Base-by-base conservation (phyloP, 768 basidiomycete species). In the Phylloporus scabripes region DNA sequence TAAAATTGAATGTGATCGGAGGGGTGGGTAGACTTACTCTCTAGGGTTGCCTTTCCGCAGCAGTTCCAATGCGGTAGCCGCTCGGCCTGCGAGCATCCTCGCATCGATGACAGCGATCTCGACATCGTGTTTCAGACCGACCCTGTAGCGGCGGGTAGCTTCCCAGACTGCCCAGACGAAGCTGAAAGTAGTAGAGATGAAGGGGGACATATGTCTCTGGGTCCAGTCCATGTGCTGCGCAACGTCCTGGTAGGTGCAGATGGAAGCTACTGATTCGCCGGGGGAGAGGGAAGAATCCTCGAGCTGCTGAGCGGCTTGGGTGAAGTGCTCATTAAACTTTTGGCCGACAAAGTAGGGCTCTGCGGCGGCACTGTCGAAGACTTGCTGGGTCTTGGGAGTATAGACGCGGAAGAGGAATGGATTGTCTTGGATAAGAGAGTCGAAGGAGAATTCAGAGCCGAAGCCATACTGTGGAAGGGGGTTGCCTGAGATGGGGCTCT, bases 101-200 rank as follows among this genome's bases (percentile, higher is more conserved):
- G 84, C 79, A 69, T 89, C 86, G 59, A 90, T 88, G 49, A 90
- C 71, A 12, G 87, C 87, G 53, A 90, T 87, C 63, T 89, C 77
- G 24, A 90, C 70, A 48, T 85, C 80, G 52, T 87, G 84, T 64
- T 90, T 89, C 46, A 87, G 68, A 33, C 81, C 81, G 32, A 74
- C 68, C 56, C 82, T 79, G 60, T 85, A 87, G n/a, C 87, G 79
- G 49, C 84, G 73, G 18, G 84, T 74, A 4, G 86, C 87, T 62
- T 90, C 87, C 85, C 85, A 90, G 32, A 89, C 74, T 7, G 85
- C 81, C 87, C 87, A 90, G 32, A 76, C 78, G 55, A 89, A 85
- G 69, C 83, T 88, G 63, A 89, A 88, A 5, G 87, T 87, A 2
- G 85, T 77, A 3, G 87, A 85, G 38, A 89, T 76, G 52, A 79